Percentiles rank a stretch among this genome's conserved stretches.
These are phyloP conservation scores for Blastomyces parvus DNA, from an alignment of 2,329 filamentous ascomycete species.

Conservation along the genomic window DNA sequence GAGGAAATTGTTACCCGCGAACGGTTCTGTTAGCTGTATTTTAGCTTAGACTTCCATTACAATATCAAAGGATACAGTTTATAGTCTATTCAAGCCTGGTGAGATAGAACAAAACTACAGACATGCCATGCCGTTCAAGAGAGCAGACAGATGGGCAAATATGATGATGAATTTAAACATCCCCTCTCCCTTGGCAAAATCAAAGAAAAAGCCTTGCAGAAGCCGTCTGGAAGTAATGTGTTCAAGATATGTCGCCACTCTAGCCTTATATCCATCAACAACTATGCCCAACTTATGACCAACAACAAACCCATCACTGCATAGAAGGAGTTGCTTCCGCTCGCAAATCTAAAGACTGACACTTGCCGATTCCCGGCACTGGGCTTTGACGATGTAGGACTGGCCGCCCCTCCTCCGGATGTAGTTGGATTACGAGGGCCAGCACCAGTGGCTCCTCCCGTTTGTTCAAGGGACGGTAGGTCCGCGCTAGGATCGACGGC, in stretches of 20 bases:
- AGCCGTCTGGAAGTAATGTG: not conserved
- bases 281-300: not conserved
- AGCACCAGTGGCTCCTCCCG: slow-evolving; percentile 17
- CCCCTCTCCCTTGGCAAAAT: not conserved
- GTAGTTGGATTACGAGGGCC: not conserved
- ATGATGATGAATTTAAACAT: not conserved
- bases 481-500: slow-evolving; percentile 58
- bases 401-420: not conserved
- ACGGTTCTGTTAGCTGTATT: not conserved
- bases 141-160: not conserved
- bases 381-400: not conserved
- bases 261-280: not conserved
- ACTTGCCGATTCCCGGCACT: slow-evolving; percentile 1
- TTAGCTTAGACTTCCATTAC: not conserved
- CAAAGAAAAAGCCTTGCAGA: not conserved
- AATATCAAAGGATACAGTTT: not conserved
- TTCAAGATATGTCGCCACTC: not conserved
- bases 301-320: not conserved
- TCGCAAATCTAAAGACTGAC: not conserved
- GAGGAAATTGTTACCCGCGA: not conserved
- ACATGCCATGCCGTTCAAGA: too few relatives aligned
- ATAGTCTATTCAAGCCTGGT: not conserved
- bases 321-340: not conserved
- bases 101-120: not conserved
- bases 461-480: slow-evolving; percentile 59